Evolutionary conservation across 2,329 filamentous ascomycete genomes (phyloP), one percentile per base, ranked within the genome.

Genomic region (Sphaerostilbella broomeana): DNA sequence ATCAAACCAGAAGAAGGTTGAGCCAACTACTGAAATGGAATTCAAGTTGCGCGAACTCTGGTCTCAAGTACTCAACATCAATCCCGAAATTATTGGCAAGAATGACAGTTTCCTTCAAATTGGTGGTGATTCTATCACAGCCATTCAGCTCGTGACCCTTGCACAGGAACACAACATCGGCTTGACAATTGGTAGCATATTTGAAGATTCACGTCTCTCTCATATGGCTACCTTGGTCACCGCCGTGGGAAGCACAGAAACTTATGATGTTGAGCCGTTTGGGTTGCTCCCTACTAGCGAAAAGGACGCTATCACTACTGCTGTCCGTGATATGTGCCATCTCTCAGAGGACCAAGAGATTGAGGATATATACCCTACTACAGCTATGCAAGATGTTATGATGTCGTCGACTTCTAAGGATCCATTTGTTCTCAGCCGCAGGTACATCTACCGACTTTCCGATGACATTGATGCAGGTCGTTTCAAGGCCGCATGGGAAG

Each of bases 41-140:
- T 35, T 47, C 13, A 45, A 39, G 32, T n/a, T 45, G 10, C 42
- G 42, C 4, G 43, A 51, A 12, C 39, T 57, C 15, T 64, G 61
- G 61, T 35, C 44, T 18, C 47, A 53, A 19, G 39, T 62, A 5
- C 52, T 64, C 5, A 55, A 55, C 8, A 39, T 51, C 3, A 51
- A 57, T 6, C 35, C 51, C 7, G 22, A 39, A 8, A 51, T 56
- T 3, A 45, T 63, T 26, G 47, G 54, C 1, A 47, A 53, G 2
- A 46, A 45, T 10, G 42, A 45, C 26, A 43, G 36, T 24, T 45
- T 47, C 31, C 36, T 47, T 6, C 42, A 39, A 27, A 29, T 43
- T 2, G 65, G 65, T 3, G 65, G 67, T 5, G 65, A 70, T 49
- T 70, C 67, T 0, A 55, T 70, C 8, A 55, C 56, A 4, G 65